Evolutionary conservation across 805 yeast genomes (phyloP).

Genomic region (Yamadazyma olivae): DNA sequence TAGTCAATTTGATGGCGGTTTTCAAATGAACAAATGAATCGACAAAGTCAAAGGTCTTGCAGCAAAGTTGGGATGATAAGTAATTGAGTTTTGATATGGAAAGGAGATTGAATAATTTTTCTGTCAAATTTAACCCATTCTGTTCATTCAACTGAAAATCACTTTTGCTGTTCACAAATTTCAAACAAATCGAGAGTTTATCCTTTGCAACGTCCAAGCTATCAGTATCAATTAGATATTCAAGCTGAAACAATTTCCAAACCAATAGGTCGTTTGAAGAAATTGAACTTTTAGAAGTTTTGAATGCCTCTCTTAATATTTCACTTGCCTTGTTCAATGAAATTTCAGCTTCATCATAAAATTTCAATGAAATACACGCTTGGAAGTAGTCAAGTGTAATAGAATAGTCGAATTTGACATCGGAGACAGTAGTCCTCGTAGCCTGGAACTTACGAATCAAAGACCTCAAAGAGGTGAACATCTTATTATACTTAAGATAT

Average conservation of each 20-base stretch:
- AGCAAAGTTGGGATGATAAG: constrained; percentile 23
- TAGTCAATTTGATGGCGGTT: constrained; percentile 48
- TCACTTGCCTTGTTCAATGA: constrained; percentile 1
- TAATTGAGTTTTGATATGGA: constrained; percentile 35
- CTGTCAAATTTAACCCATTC: constrained; percentile 2
- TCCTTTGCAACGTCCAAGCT: constrained; percentile 12
- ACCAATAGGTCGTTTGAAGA: constrained; percentile 14
- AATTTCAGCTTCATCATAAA: background rate
- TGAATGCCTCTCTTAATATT: constrained; percentile 1
- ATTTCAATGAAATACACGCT: background rate
- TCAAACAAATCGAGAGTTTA: constrained; percentile 21
- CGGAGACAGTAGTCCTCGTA: too few species aligned
- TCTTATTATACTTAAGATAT: constrained; percentile 26
- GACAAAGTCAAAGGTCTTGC: constrained; percentile 15
- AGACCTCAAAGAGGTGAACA: too few species aligned
- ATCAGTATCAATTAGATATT: constrained; percentile 18
- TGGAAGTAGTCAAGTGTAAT: background rate
- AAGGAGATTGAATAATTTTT: constrained; percentile 24
- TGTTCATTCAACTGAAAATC: constrained; percentile 17
- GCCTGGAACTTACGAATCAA: too few species aligned
- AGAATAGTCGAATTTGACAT: too few species aligned
- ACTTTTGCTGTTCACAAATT: constrained; percentile 21
- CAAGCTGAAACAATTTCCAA: constrained; percentile 30
- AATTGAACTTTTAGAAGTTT: background rate
- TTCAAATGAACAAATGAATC: constrained; percentile 41